These are phyloP conservation scores for Trichoderma erinaceum DNA, from an alignment of 495 filamentous ascomycete genomes.

Conservation along the genomic window DNA sequence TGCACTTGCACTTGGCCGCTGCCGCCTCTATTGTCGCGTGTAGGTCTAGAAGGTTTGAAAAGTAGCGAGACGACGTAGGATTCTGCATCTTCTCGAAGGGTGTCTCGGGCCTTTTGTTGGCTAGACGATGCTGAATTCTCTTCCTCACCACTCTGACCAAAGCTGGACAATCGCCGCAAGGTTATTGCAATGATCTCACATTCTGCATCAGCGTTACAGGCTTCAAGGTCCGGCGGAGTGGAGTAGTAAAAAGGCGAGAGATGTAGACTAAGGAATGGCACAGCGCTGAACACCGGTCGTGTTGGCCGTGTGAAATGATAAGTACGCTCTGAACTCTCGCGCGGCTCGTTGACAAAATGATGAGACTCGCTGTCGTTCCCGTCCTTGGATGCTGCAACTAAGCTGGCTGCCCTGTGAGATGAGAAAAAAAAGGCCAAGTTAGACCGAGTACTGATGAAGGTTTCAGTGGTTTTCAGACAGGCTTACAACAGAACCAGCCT, in stretches of 20 bases:
- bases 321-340: background rate
- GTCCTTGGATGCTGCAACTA: background rate
- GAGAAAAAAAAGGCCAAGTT: background rate
- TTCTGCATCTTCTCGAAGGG: background rate
- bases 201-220: slow-evolving; percentile 24
- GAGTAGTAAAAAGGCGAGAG: slow-evolving; percentile 24
- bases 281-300: slow-evolving; percentile 18
- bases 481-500: slow-evolving; percentile 22
- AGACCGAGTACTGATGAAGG: background rate
- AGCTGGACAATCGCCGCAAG: slow-evolving; percentile 17
- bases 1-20: background rate
- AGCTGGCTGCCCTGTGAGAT: background rate
- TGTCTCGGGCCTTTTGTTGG: background rate
- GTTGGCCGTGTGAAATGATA: slow-evolving; percentile 17
- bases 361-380: background rate
- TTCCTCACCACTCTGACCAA: background rate
- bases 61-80: background rate
- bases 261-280: slow-evolving; percentile 19
- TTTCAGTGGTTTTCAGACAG: slow-evolving; percentile 10
- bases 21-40: background rate
- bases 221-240: slow-evolving; percentile 20
- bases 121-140: background rate
- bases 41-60: background rate
- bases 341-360: background rate
- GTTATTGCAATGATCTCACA: slow-evolving; percentile 22